These are phyloP conservation scores for Neoscytalidium dimidiatum DNA, from an alignment of 2,329 filamentous ascomycete genomes.

Conservation along the genomic window DNA sequence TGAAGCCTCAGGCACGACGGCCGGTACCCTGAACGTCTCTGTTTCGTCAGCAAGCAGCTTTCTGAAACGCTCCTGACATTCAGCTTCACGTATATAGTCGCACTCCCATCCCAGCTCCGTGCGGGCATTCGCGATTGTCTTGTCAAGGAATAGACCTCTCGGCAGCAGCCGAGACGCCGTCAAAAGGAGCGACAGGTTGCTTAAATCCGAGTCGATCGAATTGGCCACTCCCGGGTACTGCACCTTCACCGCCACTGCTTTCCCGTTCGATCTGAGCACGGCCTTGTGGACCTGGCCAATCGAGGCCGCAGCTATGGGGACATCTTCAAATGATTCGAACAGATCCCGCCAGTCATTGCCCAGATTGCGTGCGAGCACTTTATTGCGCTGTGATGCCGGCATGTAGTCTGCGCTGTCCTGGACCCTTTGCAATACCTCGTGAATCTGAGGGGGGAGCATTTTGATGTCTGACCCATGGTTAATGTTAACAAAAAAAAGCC, in stretches of 20 bases:
- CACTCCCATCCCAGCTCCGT: slow-evolving; percentile 95
- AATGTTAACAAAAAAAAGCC: slow-evolving; percentile 8
- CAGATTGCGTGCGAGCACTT: slow-evolving; percentile 76
- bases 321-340: slow-evolving; percentile 83
- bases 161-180: slow-evolving; percentile 88
- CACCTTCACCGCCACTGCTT: slow-evolving; percentile 88
- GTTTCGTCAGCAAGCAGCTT: slow-evolving; percentile 73
- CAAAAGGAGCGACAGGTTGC: slow-evolving; percentile 87
- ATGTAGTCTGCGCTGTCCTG: slow-evolving; percentile 98
- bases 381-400: slow-evolving; percentile 89
- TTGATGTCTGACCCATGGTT: slow-evolving; percentile 69
- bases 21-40: slow-evolving; percentile 76
- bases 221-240: slow-evolving; percentile 96
- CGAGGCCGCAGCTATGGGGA: slow-evolving; percentile 90
- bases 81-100: slow-evolving; percentile 87
- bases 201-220: slow-evolving; percentile 95
- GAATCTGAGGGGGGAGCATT: slow-evolving; percentile 84
- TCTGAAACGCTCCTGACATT: slow-evolving; percentile 75
- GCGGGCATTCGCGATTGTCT: slow-evolving; percentile 94
- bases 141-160: slow-evolving; percentile 90
- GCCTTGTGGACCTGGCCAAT: slow-evolving; percentile 96
- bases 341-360: slow-evolving; percentile 82
- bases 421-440: slow-evolving; percentile 87
- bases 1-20: slow-evolving; percentile 75
- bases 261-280: slow-evolving; percentile 71